A percentile compares a stretch with the other conserved stretches of the same genome.
phyloP scores from a whole-genome alignment of 2,329 filamentous ascomycete genomes.

The Pseudogymnoascus sp. region DNA sequence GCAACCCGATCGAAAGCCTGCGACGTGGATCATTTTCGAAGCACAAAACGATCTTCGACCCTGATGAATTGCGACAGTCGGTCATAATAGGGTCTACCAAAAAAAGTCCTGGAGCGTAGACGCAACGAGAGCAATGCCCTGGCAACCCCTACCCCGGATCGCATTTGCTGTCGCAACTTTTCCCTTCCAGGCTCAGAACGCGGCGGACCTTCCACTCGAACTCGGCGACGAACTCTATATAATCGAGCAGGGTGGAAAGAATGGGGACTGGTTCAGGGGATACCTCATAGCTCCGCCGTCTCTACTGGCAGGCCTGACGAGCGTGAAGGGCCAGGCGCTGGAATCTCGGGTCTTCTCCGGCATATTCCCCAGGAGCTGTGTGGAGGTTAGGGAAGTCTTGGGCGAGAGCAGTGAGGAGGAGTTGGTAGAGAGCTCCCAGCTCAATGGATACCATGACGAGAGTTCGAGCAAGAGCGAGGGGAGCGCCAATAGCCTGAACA shows the following conservation, averaged over 20 bases:
- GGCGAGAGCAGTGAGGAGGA: constrained; percentile 55
- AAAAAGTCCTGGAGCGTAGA: background rate
- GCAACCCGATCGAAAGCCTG: background rate
- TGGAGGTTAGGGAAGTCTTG: constrained; percentile 87
- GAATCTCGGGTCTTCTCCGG: constrained; percentile 97
- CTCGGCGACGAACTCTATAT: constrained; percentile 98
- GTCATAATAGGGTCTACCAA: background rate
- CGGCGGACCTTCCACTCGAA: constrained; percentile 89
- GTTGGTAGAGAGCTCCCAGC: constrained; percentile 27
- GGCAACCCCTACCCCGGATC: constrained; percentile 92
- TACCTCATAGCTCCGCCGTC: constrained; percentile 93
- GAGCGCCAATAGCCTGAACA: constrained; percentile 12
- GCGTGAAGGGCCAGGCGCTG: constrained; percentile 81
- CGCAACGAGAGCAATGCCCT: constrained; percentile 58
- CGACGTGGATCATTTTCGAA: background rate
- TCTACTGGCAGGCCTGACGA: constrained; percentile 82
- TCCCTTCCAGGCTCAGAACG: constrained; percentile 77
- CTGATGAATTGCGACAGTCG: constrained; percentile 4
- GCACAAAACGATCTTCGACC: background rate
- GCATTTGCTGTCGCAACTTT: constrained; percentile 96
- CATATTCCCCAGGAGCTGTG: constrained; percentile 89
- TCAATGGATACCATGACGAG: constrained; percentile 34
- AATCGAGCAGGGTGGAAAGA: constrained; percentile 80
- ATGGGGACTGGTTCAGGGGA: constrained; percentile 87
- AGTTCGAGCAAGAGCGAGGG: constrained; percentile 13